Evolutionary conservation across 345 rosid species (phyloP).

Genomic region (Trapa bicornis): DNA sequence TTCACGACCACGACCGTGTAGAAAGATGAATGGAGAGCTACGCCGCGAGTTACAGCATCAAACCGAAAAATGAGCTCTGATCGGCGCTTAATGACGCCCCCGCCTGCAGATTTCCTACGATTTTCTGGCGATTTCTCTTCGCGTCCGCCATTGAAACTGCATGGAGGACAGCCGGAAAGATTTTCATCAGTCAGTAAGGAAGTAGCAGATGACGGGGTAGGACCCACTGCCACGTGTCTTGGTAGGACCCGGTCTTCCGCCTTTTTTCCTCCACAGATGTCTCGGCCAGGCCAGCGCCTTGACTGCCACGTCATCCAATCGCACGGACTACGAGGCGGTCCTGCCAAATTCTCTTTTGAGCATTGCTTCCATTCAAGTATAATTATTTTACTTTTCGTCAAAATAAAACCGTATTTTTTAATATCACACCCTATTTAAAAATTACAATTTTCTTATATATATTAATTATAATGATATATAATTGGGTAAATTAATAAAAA

Average conservation of each 20-base stretch:
- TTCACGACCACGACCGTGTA: not conserved
- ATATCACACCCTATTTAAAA: too few species aligned
- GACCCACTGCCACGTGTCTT: constrained; percentile 5
- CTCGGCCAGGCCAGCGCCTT: not conserved
- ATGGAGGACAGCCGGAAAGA: not conserved
- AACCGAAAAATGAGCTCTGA: constrained; percentile 1
- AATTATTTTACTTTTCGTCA: too few species aligned
- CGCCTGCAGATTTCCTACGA: not conserved
- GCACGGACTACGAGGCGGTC: not conserved
- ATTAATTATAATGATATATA: too few species aligned
- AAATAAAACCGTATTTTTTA: too few species aligned
- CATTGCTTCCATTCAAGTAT: too few species aligned
- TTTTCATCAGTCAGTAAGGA: constrained; percentile 3
- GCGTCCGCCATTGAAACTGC: not conserved
- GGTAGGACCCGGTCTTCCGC: constrained; percentile 1
- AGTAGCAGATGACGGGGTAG: not conserved
- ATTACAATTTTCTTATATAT: too few species aligned
- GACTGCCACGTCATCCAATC: constrained; percentile 10
- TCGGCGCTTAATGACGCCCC: not conserved
- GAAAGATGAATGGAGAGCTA: not conserved
- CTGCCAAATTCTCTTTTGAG: too few species aligned
- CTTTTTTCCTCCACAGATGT: not conserved
- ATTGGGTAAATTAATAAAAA: too few species aligned
- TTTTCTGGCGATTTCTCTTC: not conserved
- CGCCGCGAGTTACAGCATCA: not conserved